A percentile compares a stretch with the other conserved stretches of the same genome.
These are phyloP conservation scores for Fonsecaea pugnacius DNA, from an alignment of 2,329 filamentous ascomycete species.

Conservation along the genomic window DNA sequence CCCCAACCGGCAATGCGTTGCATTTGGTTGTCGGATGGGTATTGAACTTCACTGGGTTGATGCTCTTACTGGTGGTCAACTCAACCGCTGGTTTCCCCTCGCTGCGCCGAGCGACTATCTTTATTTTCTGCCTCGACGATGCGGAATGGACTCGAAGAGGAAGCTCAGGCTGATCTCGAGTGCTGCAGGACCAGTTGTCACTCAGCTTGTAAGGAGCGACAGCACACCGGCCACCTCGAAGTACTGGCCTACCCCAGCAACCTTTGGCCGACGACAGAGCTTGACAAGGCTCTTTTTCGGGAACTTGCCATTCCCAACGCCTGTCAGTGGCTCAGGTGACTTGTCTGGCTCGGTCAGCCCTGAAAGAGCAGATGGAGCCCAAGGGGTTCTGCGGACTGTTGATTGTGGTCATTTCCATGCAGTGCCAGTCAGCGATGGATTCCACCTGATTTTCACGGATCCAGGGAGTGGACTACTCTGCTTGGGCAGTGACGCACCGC, in stretches of 20 bases:
- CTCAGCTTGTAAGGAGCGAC: constrained; percentile 30
- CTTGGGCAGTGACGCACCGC: constrained; percentile 65
- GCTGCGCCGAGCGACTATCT: constrained; percentile 49
- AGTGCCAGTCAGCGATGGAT: constrained; percentile 67
- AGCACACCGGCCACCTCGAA: constrained; percentile 37
- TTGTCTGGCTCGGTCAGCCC: constrained; percentile 4
- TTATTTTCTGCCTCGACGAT: constrained; percentile 63
- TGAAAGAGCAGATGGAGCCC: constrained; percentile 26
- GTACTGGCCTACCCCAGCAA: constrained; percentile 22
- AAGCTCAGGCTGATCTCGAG: constrained; percentile 68
- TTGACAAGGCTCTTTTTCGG: constrained; percentile 37
- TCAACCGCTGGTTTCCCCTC: constrained; percentile 48
- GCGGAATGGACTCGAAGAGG: constrained; percentile 57
- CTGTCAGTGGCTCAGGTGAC: constrained; percentile 11
- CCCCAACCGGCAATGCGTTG: constrained; percentile 66
- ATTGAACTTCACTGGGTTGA: constrained; percentile 68
- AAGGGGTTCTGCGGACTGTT: constrained; percentile 47
- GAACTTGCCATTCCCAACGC: constrained; percentile 33
- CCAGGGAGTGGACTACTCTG: constrained; percentile 61
- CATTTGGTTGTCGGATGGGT: constrained; percentile 66
- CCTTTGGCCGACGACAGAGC: constrained; percentile 31
- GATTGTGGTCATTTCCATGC: constrained; percentile 66
- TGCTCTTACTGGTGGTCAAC: constrained; percentile 48
- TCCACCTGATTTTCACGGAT: constrained; percentile 68
- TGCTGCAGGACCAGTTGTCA: constrained; percentile 43